Evolutionary conservation across 148 eudicot species (phyloP), one percentile per base, ranked within the genome.

Genomic region (Cornus florida): DNA sequence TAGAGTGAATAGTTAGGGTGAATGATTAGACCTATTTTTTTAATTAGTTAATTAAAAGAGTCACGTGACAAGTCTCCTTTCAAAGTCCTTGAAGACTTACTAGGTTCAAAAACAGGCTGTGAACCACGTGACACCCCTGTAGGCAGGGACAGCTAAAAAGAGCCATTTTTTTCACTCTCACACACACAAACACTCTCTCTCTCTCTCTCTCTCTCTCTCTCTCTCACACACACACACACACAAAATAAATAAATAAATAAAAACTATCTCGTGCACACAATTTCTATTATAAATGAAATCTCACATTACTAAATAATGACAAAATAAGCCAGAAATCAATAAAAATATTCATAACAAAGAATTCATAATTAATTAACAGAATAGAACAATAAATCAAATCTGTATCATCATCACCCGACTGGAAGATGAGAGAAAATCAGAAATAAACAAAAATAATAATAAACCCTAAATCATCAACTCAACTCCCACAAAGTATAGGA

Each of bases 361-460:
- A 69, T 70, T 67, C 60, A 56, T 77, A 71, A 81, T 24, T 77
- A 71, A 81, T 24, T 66, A 23, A 73, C 75, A 75, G 33, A 76
- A 19, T 9, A 32, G 35, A 13, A 62, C 67, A 20, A 69, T 48
- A 76, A 79, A 69, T 59, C 69, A 78, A 70, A 62, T 20, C 66
- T 6, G 1, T 19, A 62, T 20, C 66, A 77, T 46, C 79, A 67
- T 72, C 33, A 76, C n/a, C 68, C 31, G 46, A 76, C 56, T 32
- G 46, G 1, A 67, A 77, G 7, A 28, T 23, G 67, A 60, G n/a
- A 17, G 4, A 33, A 66, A 31, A 50, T 22, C 10, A 5, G 5
- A 46, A 70, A 32, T 43, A 72, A 38, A 69, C 56, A 16, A 19
- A 67, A 73, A 67, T 13, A 28, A 81, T 17, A 70, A 31, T 17